phyloP scores from a whole-genome alignment of 306 rosid species.

The Luffa aegyptiaca region DNA sequence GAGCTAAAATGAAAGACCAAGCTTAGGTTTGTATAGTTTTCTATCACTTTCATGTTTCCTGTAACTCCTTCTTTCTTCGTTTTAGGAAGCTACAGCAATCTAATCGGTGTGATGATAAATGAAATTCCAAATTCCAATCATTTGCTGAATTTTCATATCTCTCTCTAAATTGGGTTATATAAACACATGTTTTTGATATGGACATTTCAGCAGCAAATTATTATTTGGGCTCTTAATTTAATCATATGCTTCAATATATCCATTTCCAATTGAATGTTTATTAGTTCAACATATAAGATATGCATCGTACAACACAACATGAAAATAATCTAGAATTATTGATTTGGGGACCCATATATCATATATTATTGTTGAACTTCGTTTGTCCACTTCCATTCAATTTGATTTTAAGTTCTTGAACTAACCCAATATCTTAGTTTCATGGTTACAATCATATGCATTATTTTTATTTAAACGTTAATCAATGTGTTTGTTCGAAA shows the following conservation, averaged over 20 bases:
- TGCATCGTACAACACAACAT: neutral
- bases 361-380: neutral
- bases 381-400: slow-evolving; percentile 1
- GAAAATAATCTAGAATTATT: neutral
- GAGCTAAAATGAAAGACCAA: neutral
- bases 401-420: neutral
- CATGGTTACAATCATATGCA: neutral
- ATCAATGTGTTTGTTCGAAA: neutral
- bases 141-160: neutral
- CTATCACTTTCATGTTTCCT: slow-evolving; percentile 5
- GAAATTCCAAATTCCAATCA: neutral
- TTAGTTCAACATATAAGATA: neutral
- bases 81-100: slow-evolving; percentile 2
- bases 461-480: neutral
- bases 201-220: neutral
- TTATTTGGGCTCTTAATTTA: neutral
- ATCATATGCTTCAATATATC: neutral
- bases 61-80: neutral
- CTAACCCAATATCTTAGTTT: neutral
- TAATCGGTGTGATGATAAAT: neutral
- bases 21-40: slow-evolving; percentile 1
- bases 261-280: neutral
- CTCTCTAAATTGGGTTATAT: neutral
- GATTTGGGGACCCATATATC: neutral
- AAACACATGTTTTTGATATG: neutral